phyloP scores from a whole-genome alignment of 495 filamentous ascomycete genomes.

The Xylona heveae region DNA sequence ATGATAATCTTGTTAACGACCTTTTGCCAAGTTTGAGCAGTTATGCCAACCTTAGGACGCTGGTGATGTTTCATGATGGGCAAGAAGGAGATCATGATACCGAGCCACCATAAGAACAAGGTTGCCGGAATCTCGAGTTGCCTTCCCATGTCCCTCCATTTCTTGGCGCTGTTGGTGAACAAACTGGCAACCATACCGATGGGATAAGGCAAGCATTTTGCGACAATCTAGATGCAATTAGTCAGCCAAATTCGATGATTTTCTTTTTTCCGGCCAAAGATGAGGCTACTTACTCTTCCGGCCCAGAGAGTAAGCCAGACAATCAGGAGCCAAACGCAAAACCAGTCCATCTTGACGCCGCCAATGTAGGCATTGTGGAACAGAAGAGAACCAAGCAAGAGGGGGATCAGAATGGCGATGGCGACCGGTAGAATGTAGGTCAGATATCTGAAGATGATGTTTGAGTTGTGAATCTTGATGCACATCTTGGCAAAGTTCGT shows the following conservation, averaged over 20 bases:
- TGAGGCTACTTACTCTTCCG: constrained; percentile 39
- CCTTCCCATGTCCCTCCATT: constrained; percentile 79
- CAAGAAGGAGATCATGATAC: constrained; percentile 51
- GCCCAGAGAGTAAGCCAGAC: constrained; percentile 88
- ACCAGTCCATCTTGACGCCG: constrained; percentile 67
- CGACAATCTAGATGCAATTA: constrained; percentile 30
- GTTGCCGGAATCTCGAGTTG: constrained; percentile 73
- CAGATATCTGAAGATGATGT: constrained; percentile 63
- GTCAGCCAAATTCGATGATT: neutral
- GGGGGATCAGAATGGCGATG: constrained; percentile 53
- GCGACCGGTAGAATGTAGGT: constrained; percentile 66
- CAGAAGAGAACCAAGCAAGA: constrained; percentile 52
- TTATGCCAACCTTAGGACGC: constrained; percentile 29
- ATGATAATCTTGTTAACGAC: constrained; percentile 77
- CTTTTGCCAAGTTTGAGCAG: constrained; percentile 46
- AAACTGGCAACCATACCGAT: constrained; percentile 48
- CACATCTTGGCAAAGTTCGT: constrained; percentile 37
- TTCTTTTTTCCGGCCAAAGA: neutral
- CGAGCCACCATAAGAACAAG: constrained; percentile 84
- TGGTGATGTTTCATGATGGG: constrained; percentile 63
- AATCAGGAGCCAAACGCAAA: constrained; percentile 84
- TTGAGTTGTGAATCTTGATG: constrained; percentile 50
- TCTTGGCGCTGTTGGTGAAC: constrained; percentile 74
- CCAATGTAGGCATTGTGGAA: constrained; percentile 48
- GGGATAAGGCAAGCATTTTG: constrained; percentile 48